Evolutionary conservation across 805 yeast species (phyloP).

Genomic region (Nematodospora valgi): DNA sequence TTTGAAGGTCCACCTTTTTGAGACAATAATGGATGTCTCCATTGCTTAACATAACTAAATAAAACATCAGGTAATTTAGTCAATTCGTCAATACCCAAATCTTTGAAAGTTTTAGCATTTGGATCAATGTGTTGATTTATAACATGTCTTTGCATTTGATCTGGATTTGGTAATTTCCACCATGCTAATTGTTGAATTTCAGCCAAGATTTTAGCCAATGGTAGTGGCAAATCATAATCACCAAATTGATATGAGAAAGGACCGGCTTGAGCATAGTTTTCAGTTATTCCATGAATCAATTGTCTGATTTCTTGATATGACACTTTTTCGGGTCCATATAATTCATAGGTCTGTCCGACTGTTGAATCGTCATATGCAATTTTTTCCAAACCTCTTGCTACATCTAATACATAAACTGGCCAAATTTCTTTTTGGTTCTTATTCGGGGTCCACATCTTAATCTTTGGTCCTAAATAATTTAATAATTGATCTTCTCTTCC

Average conservation of each 20-base stretch:
- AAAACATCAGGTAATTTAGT: constrained; percentile 42
- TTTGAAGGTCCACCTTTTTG: constrained; percentile 41
- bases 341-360: constrained; percentile 70
- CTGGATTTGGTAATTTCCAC: constrained; percentile 58
- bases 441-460: constrained; percentile 62
- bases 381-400: constrained; percentile 72
- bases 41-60: constrained; percentile 44
- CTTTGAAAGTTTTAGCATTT: constrained; percentile 59
- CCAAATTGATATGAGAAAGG: constrained; percentile 42
- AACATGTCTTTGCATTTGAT: constrained; percentile 70
- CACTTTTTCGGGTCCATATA: constrained; percentile 68
- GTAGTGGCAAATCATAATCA: constrained; percentile 43
- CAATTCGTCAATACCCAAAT: constrained; percentile 57
- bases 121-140: constrained; percentile 64
- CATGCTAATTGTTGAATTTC: constrained; percentile 38
- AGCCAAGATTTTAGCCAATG: constrained; percentile 44
- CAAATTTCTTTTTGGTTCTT: constrained; percentile 56
- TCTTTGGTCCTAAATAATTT: constrained; percentile 54
- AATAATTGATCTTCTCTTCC: constrained; percentile 73
- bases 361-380: constrained; percentile 83
- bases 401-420: constrained; percentile 77
- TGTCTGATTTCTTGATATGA: constrained; percentile 62
- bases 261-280: constrained; percentile 43
- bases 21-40: constrained; percentile 49
- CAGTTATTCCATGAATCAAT: constrained; percentile 63